Conservation (phyloP, 1,284 basidiomycete genomes). For the Crocinoboletus sp. region DNA sequence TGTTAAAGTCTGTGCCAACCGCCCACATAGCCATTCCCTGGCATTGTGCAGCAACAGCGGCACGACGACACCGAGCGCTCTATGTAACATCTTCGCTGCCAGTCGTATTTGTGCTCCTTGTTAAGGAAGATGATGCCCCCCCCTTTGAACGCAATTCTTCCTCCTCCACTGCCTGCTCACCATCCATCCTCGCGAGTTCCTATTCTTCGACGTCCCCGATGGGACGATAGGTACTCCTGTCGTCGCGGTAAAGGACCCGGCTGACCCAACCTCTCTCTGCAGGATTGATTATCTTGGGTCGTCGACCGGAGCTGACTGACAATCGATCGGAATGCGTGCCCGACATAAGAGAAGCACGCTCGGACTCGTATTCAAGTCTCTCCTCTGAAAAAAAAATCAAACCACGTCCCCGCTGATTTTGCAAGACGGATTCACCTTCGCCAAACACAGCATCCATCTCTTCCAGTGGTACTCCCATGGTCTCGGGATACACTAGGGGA, state of each 20-base stretch:
- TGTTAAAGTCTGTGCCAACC: slow-evolving; percentile 4
- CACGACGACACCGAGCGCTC: slow-evolving; percentile 2
- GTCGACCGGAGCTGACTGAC: slow-evolving; percentile 29
- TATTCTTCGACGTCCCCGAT: slow-evolving; percentile 55
- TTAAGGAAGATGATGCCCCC: slow-evolving; percentile 9
- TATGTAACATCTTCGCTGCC: slow-evolving; percentile 10
- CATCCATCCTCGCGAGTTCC: slow-evolving; percentile 63
- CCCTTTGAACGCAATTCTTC: slow-evolving; percentile 16
- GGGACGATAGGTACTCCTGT: slow-evolving; percentile 48
- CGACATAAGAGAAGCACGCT: slow-evolving; percentile 56
- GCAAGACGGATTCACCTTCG: slow-evolving; percentile 48
- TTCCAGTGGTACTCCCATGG: slow-evolving; percentile 73
- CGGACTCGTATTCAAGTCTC: slow-evolving; percentile 67
- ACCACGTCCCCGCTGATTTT: not conserved
- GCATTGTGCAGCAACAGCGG: slow-evolving; percentile 4
- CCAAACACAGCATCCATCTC: slow-evolving; percentile 84
- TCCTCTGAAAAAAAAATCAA: slow-evolving; percentile 49
- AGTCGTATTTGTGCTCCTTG: slow-evolving; percentile 7
- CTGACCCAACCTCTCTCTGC: slow-evolving; percentile 42
- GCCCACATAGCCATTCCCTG: slow-evolving; percentile 5
- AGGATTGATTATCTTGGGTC: slow-evolving; percentile 21
- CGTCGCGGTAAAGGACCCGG: slow-evolving; percentile 47
- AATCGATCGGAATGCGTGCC: slow-evolving; percentile 36
- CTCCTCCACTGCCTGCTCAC: slow-evolving; percentile 24
- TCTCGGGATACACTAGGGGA: slow-evolving; percentile 71